Conservation (phyloP, 257 asterid genomes). For the Cynanchum wilfordii region DNA sequence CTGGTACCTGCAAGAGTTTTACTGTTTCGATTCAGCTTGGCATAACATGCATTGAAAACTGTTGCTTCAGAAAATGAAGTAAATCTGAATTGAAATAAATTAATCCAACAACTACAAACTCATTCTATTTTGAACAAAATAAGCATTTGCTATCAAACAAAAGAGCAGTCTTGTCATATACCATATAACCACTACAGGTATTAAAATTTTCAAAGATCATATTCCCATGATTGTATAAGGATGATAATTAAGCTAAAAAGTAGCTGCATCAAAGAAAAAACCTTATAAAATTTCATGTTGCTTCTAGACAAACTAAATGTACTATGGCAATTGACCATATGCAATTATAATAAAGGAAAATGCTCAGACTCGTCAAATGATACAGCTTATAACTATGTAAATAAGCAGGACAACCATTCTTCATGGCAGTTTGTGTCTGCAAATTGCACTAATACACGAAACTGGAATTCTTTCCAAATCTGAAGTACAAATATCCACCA, state of each 20-base stretch:
- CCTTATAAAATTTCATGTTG: neutral
- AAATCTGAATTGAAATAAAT: neutral
- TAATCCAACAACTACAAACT: neutral
- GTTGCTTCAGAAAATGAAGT: slow-evolving; percentile 3
- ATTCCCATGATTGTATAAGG: neutral
- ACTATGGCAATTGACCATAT: neutral
- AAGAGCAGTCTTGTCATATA: neutral
- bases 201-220: neutral
- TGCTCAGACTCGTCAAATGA: neutral
- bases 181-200: neutral
- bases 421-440: neutral
- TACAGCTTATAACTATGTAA: neutral
- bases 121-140: neutral
- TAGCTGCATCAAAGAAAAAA: neutral
- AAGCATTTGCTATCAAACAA: neutral
- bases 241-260: neutral
- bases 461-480: neutral
- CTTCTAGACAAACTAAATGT: neutral
- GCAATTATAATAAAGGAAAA: too few relatives aligned
- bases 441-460: neutral
- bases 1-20: slow-evolving; percentile 55
- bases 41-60: slow-evolving; percentile 7
- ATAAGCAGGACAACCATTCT: neutral
- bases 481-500: neutral
- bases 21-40: slow-evolving; percentile 19